Base-by-base conservation (phyloP, 306 rosid genomes). In the Citrullus colocynthis region DNA sequence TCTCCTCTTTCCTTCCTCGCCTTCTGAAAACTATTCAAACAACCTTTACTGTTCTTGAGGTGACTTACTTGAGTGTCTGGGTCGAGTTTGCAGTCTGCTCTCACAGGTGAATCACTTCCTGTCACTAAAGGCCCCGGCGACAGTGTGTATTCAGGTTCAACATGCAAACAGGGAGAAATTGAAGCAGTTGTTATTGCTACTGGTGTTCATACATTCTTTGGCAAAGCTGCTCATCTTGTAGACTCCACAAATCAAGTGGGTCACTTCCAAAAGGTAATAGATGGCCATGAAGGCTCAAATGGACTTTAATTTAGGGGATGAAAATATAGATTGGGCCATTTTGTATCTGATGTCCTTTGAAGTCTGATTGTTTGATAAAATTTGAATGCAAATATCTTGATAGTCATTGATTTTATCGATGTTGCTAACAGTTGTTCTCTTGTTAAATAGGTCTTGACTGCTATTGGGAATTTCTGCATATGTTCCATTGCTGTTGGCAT, bases 161-260 rank as follows among this genome's bases (percentile, higher is more conserved):
- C 97, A 6, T 93, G 94, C 91, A 90, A 93, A 77, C 97, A 93
- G 61, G 97, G 96, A 73, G 97, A 93, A 82, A 84, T 90, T 78
- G 91, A 93, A 83, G 96, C 96, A 5, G 88, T 93, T 49, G 96
- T 93, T 37, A 86, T 90, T 41, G 96, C 89, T 65, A 93, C 97
- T 0, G 96, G 96, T 67, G 97, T 90, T 82, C 96, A 93, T 83
- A 93, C 97, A 77, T 93, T 93, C 81, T 93, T 90, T 56, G 96
- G 96, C 70, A 93, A 88, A 86, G 97, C 95, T 28, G 97, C 95
- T 80, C 97, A 89, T 82, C 97, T 91, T 81, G 95, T 91, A 54
- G 97, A 91, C 80, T 56, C 78, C 55, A 91, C 97, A 1, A 90
- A 87, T 74, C 95, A 91, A 84, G 91, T 88, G 56, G 97, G 97